Conservation (phyloP, 2,329 filamentous ascomycete genomes). For the Tolypocladium tundrense region DNA sequence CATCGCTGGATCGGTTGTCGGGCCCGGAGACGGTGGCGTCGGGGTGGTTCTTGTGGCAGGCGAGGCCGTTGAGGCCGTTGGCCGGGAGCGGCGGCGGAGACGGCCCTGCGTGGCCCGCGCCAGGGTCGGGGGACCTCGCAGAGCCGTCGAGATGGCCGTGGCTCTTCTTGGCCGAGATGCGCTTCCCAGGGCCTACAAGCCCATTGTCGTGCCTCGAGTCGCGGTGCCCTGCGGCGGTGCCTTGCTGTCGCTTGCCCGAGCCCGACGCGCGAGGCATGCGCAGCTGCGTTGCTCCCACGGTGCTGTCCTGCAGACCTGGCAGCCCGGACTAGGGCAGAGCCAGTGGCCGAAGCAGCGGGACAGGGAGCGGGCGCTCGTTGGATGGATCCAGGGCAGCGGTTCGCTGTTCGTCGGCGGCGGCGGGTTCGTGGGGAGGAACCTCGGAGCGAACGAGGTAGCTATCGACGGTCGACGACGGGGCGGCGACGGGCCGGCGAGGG, state of each 20-base stretch:
- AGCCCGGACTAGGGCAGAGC: constrained; percentile 23
- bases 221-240: constrained; percentile 52
- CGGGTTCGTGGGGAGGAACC: neutral
- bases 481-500: neutral
- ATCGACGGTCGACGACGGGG: neutral
- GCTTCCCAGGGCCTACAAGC: constrained; percentile 51
- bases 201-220: constrained; percentile 80
- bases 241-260: constrained; percentile 52
- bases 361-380: constrained; percentile 7
- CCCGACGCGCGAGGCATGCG: constrained; percentile 53
- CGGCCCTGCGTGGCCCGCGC: constrained; percentile 19
- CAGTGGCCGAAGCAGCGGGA: constrained; percentile 19
- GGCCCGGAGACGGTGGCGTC: constrained; percentile 10
- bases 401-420: neutral
- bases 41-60: constrained; percentile 17
- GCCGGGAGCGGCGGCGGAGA: constrained; percentile 9
- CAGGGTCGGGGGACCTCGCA: constrained; percentile 22
- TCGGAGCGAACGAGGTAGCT: neutral
- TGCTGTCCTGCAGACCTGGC: constrained; percentile 21
- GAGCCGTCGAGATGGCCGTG: constrained; percentile 32
- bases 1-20: constrained; percentile 31
- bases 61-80: constrained; percentile 21
- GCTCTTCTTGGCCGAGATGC: constrained; percentile 32
- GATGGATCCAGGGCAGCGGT: constrained; percentile 5
- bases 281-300: constrained; percentile 23